Evolutionary conservation across 1,139 yeast genomes (phyloP).

Genomic region (Waltiozyma solani): DNA sequence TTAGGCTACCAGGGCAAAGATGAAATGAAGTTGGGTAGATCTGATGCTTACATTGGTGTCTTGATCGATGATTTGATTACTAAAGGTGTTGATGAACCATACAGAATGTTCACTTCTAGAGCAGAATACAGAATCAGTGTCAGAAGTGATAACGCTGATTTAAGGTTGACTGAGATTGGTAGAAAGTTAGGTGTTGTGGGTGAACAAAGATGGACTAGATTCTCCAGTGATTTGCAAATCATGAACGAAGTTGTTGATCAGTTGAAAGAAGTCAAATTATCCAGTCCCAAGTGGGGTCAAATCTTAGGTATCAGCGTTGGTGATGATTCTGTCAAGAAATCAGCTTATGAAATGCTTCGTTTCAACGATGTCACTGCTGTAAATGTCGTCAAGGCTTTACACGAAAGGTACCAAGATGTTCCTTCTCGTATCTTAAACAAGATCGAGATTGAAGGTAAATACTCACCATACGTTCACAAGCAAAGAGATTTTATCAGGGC

Average conservation of each 20-base stretch:
- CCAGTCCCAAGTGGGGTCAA: constrained; percentile 42
- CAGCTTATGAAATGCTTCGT: constrained; percentile 46
- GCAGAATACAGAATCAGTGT: constrained; percentile 87
- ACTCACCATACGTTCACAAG: constrained; percentile 69
- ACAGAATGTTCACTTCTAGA: constrained; percentile 95
- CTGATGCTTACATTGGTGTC: constrained; percentile 89
- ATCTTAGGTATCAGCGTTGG: constrained; percentile 27
- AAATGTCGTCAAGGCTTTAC: constrained; percentile 8
- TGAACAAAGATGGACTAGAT: constrained; percentile 46
- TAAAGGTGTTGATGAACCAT: constrained; percentile 95
- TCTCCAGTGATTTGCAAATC: constrained; percentile 32
- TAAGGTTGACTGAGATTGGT: constrained; percentile 67
- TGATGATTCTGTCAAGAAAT: constrained; percentile 21
- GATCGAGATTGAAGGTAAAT: constrained; percentile 70
- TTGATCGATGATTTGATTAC: constrained; percentile 89
- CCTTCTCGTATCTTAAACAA: constrained; percentile 47
- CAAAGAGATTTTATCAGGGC: constrained; percentile 67
- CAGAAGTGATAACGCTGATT: constrained; percentile 91
- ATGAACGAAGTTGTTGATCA: constrained; percentile 36
- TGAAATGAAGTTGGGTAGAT: constrained; percentile 50
- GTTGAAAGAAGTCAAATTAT: constrained; percentile 25
- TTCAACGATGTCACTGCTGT: constrained; percentile 28
- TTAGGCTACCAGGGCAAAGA: constrained; percentile 27
- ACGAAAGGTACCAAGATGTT: constrained; percentile 19
- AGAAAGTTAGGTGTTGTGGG: constrained; percentile 57